A percentile compares a stretch with the other conserved stretches of the same genome.
phyloP scores from a whole-genome alignment of 208 protist species.

The Leishmania tropica region DNA sequence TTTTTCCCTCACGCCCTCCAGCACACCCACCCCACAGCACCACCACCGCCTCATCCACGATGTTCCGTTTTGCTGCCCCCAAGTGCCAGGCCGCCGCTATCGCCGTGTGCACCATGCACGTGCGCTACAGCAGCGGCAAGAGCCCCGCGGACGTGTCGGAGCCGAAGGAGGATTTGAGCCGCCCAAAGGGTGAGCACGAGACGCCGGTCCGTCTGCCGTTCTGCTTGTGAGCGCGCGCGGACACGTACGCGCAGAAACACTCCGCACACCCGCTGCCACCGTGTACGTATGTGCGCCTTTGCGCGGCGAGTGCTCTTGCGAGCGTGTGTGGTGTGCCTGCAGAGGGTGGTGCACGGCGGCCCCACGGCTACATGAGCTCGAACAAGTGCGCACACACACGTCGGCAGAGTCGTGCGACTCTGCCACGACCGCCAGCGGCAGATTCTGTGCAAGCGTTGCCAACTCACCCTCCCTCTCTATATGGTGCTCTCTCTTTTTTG shows the following conservation, averaged over 20 bases:
- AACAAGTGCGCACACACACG: neutral
- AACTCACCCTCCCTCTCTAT: neutral
- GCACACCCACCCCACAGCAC: neutral
- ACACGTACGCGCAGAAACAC: neutral
- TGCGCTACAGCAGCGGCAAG: conserved; percentile 21
- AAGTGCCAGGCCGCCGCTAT: conserved; percentile 15
- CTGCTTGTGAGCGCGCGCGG: conserved; percentile 7
- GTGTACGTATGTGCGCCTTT: neutral
- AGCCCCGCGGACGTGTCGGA: neutral
- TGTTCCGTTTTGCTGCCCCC: conserved; percentile 16
- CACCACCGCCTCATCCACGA: neutral
- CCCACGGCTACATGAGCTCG: no score
- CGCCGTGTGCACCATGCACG: conserved; percentile 18
- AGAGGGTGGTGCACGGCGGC: no score
- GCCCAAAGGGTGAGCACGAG: conserved; percentile 1
- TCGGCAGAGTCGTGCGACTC: neutral
- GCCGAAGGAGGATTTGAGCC: conserved; percentile 10
- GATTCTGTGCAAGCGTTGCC: neutral
- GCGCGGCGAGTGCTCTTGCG: no score
- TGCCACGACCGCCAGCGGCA: neutral
- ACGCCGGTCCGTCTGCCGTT: conserved; percentile 23
- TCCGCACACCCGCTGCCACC: neutral
- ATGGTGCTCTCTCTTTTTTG: neutral
- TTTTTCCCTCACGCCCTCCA: neutral
- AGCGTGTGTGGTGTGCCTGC: no score